Evolutionary conservation across 2,329 filamentous ascomycete genomes (phyloP).

Genomic region (Cladosporium phlei): DNA sequence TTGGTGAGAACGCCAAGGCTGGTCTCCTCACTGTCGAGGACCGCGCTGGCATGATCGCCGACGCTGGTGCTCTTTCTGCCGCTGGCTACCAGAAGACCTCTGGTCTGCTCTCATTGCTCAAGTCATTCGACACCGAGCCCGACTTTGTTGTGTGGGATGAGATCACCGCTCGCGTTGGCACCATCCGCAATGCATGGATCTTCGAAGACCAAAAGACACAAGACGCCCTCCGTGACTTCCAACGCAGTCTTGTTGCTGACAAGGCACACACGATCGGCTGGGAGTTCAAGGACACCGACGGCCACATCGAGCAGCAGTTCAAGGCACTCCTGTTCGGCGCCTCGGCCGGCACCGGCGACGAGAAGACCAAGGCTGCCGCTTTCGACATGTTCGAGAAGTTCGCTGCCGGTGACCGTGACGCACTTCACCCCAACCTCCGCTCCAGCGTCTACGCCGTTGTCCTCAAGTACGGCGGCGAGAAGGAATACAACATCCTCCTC

Average conservation of each 20-base stretch:
- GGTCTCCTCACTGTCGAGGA: constrained; percentile 82
- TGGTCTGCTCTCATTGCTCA: constrained; percentile 76
- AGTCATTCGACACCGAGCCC: constrained; percentile 73
- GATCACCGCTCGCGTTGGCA: constrained; percentile 70
- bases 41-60: constrained; percentile 82
- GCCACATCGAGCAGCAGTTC: constrained; percentile 89
- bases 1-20: constrained; percentile 77
- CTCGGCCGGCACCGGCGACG: constrained; percentile 75
- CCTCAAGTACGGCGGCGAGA: constrained; percentile 75
- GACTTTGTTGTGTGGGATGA: constrained; percentile 96
- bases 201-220: constrained; percentile 72
- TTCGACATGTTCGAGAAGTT: constrained; percentile 90
- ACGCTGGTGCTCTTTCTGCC: constrained; percentile 81
- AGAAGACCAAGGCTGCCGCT: constrained; percentile 70
- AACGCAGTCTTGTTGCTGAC: constrained; percentile 68
- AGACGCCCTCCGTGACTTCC: constrained; percentile 77
- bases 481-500: constrained; percentile 77
- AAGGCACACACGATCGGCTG: constrained; percentile 86
- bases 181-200: constrained; percentile 80
- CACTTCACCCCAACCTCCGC: constrained; percentile 88
- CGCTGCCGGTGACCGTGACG: constrained; percentile 68
- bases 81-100: constrained; percentile 94
- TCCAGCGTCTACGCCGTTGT: constrained; percentile 81
- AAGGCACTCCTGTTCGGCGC: constrained; percentile 85
- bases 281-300: constrained; percentile 78